Base-by-base conservation (phyloP, 1,284 basidiomycete species). In the Cronartium quercuum region DNA sequence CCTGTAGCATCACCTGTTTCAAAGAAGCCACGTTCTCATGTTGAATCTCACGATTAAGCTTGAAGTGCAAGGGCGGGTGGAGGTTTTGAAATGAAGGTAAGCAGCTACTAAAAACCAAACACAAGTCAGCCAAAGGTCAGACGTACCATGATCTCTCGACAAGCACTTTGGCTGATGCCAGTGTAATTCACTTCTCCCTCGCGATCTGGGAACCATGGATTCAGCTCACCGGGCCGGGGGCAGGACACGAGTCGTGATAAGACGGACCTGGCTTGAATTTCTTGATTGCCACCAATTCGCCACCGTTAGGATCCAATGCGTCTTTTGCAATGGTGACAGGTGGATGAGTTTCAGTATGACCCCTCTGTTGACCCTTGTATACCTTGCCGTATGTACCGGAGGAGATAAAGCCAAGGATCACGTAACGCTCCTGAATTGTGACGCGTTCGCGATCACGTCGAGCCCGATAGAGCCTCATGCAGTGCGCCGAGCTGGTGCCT, bases 371-470 rank as follows among this genome's bases (percentile, higher is more conserved):
- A 10, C 58, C 96, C 82, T 98, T 98, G 87, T 98, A 99, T 4
- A 99, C 95, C 37, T 94, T 86, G 0, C 96, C 96, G 80, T 98
- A 99, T 0, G 96, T 99, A 21, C 95, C 95, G 3, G 93, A 95
- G 7, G 93, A 96, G 78, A 99, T 93, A 84, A 98, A 99, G 7
- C 96, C 96, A 3, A 96, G 86, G 78, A 98, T 96, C 75, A 86
- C 85, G 83, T 98, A 98, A 24, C 77, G 75, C 9, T 77, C 77
- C 34, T 76, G 69, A 13, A 78, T 74, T 13, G 55, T 60, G 2
- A 29, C 24, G 7, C 64, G 34, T 18, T 66, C n/a, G 24, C 10
- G 4, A 44, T 73, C 70, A n/a, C 44, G 21, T 21, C 62, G n/a
- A 1, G 47, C 61, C 2, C 70, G 62, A 41, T 73, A 73, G 10